Evolutionary conservation across 768 basidiomycete species (phyloP), one percentile per base, ranked within the genome.

Genomic region (Holtermannia corniformis): DNA sequence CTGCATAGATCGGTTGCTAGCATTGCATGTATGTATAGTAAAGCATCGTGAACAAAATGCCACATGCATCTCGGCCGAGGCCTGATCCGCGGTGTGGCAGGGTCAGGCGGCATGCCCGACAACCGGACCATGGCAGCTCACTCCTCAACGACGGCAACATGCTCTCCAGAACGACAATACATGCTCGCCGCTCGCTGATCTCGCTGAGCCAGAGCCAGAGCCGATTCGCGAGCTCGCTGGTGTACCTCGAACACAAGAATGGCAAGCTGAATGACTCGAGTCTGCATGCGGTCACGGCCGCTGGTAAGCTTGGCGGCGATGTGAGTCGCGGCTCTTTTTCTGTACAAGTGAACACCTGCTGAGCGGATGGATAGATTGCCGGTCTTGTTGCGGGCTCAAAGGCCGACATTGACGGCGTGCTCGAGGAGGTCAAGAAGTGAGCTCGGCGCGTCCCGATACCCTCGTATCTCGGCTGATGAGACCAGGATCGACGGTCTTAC

Each of bases 201-300:
- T 54, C 55, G 1, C 16, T 23, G 11, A 40, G 50, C 20, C 4
- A 51, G n/a, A 32, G 44, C 3, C 64, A 65, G 48, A 41, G 61
- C 4, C 49, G 70, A 45, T 55, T 62, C 20, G 67, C 69, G 3
- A 72, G 71, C 1, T 67, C 68, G 3, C 80, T 95, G 3, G 83
- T 95, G n/a, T 84, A 87, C 59, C 77, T 96, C 44, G 93, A 96
- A 72, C 90, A 96, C 67, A 80, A 81, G 44, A 77, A 80, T 46
- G 89, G 89, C 32, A 77, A 80, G 53, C 79, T 97, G 57, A 87
- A 91, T 53, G 79, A 89, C 1, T 84, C 82, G 13, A 87, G 87
- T 13, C 78, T 96, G 52, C 91, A 87, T 27, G 93, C 95, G 22
- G 75, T 99, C 58, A 88, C 91, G 1, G 95, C 95, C 41, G 95